A percentile compares a stretch with the other conserved stretches of the same genome.
These are phyloP conservation scores for Casuarina equisetifolia DNA, from an alignment of 306 rosid genomes.

Conservation along the genomic window DNA sequence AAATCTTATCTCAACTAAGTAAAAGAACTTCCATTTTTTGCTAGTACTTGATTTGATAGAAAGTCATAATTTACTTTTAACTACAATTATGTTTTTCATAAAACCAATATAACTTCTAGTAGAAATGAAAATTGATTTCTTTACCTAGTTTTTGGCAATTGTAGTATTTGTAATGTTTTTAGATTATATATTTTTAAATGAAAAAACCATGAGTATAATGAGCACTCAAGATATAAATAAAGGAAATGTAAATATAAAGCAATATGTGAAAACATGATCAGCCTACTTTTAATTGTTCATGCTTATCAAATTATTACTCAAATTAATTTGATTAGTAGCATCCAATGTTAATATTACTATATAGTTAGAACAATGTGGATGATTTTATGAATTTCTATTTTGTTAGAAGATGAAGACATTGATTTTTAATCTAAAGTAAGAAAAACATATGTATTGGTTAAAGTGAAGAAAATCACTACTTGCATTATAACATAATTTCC, in stretches of 20 bases:
- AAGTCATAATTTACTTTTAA: constrained; percentile 34
- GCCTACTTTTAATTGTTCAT: too few species aligned
- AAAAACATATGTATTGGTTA: constrained; percentile 95
- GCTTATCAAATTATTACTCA: too few species aligned
- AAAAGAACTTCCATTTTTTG: too few species aligned
- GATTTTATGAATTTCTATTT: background rate
- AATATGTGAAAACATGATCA: too few species aligned
- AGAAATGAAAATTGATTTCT: constrained; percentile 60
- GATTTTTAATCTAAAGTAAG: constrained; percentile 94
- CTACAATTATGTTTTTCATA: background rate
- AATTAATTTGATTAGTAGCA: too few species aligned
- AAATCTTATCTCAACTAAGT: too few species aligned
- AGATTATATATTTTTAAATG: constrained; percentile 26
- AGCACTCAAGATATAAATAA: background rate
- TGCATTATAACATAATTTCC: constrained; percentile 88
- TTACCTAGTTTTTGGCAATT: constrained; percentile 65
- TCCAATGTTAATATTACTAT: too few species aligned
- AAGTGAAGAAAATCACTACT: constrained; percentile 88
- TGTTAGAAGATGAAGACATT: constrained; percentile 83
- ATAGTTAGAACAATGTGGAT: background rate
- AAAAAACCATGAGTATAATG: background rate
- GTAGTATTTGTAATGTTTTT: constrained; percentile 77
- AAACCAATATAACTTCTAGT: constrained; percentile 5
- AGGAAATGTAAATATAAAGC: background rate
- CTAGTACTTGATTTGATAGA: constrained; percentile 61